phyloP scores from a whole-genome alignment of 2,329 filamentous ascomycete species.

The Keithomyces neogunnii region DNA sequence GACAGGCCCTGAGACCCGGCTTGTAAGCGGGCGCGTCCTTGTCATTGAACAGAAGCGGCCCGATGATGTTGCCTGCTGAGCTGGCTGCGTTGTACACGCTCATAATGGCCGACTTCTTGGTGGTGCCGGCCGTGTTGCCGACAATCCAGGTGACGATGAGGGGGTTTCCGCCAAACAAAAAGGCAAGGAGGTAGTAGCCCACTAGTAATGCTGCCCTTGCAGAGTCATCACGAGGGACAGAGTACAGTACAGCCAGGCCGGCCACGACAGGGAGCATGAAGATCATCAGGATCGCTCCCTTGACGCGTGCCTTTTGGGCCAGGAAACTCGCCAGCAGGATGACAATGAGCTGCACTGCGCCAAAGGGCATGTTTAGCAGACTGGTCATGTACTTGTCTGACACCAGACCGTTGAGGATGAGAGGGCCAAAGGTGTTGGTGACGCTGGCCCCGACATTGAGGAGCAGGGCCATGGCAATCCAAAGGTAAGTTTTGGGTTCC shows the following conservation, averaged over 20 bases:
- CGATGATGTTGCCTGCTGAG: conserved; percentile 58
- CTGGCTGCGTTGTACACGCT: conserved; percentile 55
- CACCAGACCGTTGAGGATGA: conserved; percentile 53
- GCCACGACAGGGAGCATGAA: conserved; percentile 53
- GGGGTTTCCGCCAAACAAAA: conserved; percentile 58
- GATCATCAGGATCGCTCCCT: conserved; percentile 43
- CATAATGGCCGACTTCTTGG: conserved; percentile 58
- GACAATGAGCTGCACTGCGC: conserved; percentile 49
- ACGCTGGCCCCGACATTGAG: conserved; percentile 58
- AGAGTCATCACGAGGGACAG: conserved; percentile 35
- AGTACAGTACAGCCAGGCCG: conserved; percentile 47
- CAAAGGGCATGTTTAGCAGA: conserved; percentile 60
- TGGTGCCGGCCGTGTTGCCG: conserved; percentile 58
- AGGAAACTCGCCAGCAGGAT: conserved; percentile 52
- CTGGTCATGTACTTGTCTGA: conserved; percentile 50
- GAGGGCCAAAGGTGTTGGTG: conserved; percentile 55
- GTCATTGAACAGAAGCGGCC: conserved; percentile 52
- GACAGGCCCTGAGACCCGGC: conserved; percentile 45
- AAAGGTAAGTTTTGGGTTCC: conserved; percentile 49
- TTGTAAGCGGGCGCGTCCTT: conserved; percentile 50
- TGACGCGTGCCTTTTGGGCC: conserved; percentile 47
- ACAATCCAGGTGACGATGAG: conserved; percentile 62
- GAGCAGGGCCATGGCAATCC: conserved; percentile 50
- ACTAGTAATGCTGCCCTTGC: conserved; percentile 36
- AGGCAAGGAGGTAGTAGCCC: conserved; percentile 58